A percentile compares a stretch with the other conserved stretches of the same genome.
phyloP scores from a whole-genome alignment of 164 flowering plant species.

The Dillenia turbinata region DNA sequence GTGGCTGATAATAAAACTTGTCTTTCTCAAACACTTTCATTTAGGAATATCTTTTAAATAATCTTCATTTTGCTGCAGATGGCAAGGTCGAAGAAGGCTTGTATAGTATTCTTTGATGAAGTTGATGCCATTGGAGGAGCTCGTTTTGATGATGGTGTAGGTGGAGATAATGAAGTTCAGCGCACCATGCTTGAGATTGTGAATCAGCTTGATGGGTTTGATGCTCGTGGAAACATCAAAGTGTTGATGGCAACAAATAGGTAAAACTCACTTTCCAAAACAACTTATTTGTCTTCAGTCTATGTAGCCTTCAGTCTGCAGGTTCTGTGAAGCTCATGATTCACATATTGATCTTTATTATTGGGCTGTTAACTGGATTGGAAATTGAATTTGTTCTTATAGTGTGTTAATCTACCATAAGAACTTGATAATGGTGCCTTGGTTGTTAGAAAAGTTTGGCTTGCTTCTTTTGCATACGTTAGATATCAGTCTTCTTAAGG shows the following conservation, averaged over 20 bases:
- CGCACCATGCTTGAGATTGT: slow-evolving; percentile 99
- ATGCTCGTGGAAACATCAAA: slow-evolving; percentile 94
- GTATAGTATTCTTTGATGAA: slow-evolving; percentile 97
- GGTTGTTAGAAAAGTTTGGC: too few species aligned
- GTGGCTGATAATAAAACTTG: not conserved
- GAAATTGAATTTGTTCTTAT: too few species aligned
- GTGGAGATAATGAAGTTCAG: slow-evolving; percentile 97
- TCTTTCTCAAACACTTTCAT: not conserved
- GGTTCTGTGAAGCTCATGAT: too few species aligned
- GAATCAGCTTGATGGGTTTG: slow-evolving; percentile 97
- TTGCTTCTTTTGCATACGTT: too few species aligned
- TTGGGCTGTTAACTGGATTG: too few species aligned
- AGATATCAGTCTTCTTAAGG: too few species aligned
- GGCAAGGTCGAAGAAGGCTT: slow-evolving; percentile 99
- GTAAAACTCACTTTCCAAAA: slow-evolving; percentile 21
- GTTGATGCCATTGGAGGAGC: slow-evolving; percentile 99
- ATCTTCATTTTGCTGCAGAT: slow-evolving; percentile 40
- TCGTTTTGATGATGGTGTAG: slow-evolving; percentile 94
- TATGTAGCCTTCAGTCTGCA: too few species aligned
- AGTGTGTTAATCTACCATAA: too few species aligned
- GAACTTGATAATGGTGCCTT: too few species aligned
- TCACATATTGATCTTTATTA: too few species aligned
- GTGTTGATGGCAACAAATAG: slow-evolving; percentile 98
- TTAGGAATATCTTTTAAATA: not conserved
- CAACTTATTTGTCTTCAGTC: too few species aligned